These are phyloP conservation scores for Dipteronia sinensis DNA, from an alignment of 345 rosid genomes.

Conservation along the genomic window DNA sequence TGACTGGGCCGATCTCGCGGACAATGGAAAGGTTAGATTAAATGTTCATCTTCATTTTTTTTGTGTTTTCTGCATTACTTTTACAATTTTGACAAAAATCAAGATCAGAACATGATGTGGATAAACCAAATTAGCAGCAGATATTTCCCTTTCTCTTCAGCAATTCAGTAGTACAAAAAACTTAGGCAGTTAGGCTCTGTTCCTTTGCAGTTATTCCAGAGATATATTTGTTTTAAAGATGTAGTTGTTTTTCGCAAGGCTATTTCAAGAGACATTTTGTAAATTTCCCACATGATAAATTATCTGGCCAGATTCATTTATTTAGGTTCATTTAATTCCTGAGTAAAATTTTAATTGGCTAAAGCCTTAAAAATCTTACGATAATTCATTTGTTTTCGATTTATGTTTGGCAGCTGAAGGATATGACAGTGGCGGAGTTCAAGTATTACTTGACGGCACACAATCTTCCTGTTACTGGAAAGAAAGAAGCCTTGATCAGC, in stretches of 20 bases:
- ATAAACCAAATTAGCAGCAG: neutral
- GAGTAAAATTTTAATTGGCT: neutral
- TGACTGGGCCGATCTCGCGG: slow-evolving; percentile 75
- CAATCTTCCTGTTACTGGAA: slow-evolving; percentile 62
- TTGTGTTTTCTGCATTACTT: neutral
- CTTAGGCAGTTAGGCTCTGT: neutral
- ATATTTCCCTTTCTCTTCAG: neutral
- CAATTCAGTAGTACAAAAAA: neutral
- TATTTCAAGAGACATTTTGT: neutral
- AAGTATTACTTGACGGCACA: slow-evolving; percentile 70
- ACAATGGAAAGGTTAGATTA: slow-evolving; percentile 69
- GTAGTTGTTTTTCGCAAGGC: neutral
- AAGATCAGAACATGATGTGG: neutral
- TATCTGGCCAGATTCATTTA: neutral
- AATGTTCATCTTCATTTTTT: neutral
- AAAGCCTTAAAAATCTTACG: neutral
- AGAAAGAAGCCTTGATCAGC: slow-evolving; percentile 73
- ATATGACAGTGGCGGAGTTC: slow-evolving; percentile 71
- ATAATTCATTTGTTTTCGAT: slow-evolving; percentile 2
- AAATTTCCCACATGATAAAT: neutral
- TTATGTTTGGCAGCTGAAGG: slow-evolving; percentile 61
- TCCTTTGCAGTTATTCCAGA: neutral
- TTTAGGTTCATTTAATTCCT: neutral
- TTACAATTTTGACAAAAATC: neutral
- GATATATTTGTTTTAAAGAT: neutral